These are phyloP conservation scores for Zygoascus hellenicus DNA, from an alignment of 1,139 yeast species.

Conservation along the genomic window DNA sequence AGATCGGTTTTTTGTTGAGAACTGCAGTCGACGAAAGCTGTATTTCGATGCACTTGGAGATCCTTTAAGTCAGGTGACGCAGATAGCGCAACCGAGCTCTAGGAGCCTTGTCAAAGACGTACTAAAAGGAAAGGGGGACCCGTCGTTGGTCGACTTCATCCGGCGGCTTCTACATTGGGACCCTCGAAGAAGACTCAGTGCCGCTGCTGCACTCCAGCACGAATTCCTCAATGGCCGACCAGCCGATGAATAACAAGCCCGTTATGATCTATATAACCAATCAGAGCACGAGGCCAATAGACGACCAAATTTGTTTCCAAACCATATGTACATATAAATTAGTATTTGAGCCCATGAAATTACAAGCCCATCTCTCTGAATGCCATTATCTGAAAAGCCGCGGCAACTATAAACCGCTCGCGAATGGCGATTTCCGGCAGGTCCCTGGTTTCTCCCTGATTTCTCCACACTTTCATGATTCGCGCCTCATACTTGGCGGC, in stretches of 20 bases:
- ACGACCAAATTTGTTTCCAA: too few relatives aligned
- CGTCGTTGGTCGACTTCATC: slow-evolving; percentile 33
- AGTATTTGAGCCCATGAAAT: too few relatives aligned
- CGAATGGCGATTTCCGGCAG: too few relatives aligned
- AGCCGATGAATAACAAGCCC: not conserved
- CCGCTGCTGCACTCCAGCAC: slow-evolving; percentile 43
- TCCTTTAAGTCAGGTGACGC: slow-evolving; percentile 34
- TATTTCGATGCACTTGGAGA: slow-evolving; percentile 43
- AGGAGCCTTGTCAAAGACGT: slow-evolving; percentile 15
- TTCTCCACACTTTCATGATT: too few relatives aligned
- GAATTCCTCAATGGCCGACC: not conserved
- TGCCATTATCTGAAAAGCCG: too few relatives aligned
- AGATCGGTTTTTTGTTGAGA: slow-evolving; percentile 35
- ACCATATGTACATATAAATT: too few relatives aligned
- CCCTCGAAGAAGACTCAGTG: slow-evolving; percentile 43
- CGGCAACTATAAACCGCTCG: too few relatives aligned
- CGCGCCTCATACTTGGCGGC: too few relatives aligned
- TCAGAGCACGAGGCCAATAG: too few relatives aligned
- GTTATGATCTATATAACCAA: too few relatives aligned
- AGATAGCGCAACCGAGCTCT: slow-evolving; percentile 26
- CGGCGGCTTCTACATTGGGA: slow-evolving; percentile 46
- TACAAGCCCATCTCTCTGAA: too few relatives aligned
- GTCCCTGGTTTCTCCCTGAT: too few relatives aligned
- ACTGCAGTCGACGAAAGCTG: slow-evolving; percentile 34
- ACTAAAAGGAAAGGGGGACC: slow-evolving; percentile 25